Conservation (phyloP, 768 basidiomycete species). For the Leccinellum luteum region DNA sequence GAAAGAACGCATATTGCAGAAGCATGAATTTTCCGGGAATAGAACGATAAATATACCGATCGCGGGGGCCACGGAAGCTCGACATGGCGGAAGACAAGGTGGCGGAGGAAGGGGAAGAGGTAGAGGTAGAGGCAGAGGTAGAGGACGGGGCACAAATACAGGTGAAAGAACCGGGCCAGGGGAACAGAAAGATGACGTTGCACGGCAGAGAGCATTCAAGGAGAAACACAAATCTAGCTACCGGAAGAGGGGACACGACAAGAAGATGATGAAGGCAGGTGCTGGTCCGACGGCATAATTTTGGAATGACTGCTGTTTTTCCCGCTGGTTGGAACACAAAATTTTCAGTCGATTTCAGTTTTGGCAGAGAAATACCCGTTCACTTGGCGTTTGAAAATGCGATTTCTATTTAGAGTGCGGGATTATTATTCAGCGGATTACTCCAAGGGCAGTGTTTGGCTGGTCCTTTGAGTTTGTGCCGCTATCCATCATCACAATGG, state of each 20-base stretch:
- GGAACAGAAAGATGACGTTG: slow-evolving; percentile 36
- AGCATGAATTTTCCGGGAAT: slow-evolving; percentile 77
- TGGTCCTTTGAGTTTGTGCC: too few species aligned
- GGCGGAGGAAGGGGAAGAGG: slow-evolving; percentile 41
- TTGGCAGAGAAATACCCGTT: too few species aligned
- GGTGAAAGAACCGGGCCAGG: slow-evolving; percentile 35
- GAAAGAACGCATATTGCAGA: slow-evolving; percentile 70
- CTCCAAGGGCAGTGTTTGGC: too few species aligned
- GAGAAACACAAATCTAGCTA: slow-evolving; percentile 80
- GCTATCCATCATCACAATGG: too few species aligned
- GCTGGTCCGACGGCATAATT: slow-evolving; percentile 33
- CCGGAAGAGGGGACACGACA: slow-evolving; percentile 83
- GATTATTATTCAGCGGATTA: too few species aligned
- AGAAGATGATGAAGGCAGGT: slow-evolving; percentile 76
- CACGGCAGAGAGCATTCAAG: slow-evolving; percentile 66
- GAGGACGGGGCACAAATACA: slow-evolving; percentile 34
- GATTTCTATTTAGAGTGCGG: too few species aligned
- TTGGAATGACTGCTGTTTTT: not conserved
- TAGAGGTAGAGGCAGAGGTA: slow-evolving; percentile 36
- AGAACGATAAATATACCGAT: slow-evolving; percentile 21
- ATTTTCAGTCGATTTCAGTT: too few species aligned
- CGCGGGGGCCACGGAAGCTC: slow-evolving; percentile 1
- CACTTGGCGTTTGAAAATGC: too few species aligned
- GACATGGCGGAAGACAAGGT: slow-evolving; percentile 12
- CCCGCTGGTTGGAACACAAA: too few species aligned